Evolutionary conservation across 345 rosid genomes (phyloP).

Genomic region (Euphorbia pulcherrima): DNA sequence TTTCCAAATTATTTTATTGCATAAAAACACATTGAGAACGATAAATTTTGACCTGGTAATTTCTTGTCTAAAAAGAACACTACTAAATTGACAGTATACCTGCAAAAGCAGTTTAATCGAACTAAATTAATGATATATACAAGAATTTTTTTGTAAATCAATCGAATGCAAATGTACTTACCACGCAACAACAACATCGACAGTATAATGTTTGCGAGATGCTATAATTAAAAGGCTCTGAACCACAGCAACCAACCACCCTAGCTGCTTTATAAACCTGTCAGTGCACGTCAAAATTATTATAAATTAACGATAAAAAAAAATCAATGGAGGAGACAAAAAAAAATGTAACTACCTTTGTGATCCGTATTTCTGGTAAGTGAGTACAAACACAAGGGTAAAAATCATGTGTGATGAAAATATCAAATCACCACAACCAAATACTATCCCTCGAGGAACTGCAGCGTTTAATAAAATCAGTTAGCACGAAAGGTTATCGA

Average conservation of each 20-base stretch:
- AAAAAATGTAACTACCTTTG: slow-evolving; percentile 48
- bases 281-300: slow-evolving; percentile 9
- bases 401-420: slow-evolving; percentile 99
- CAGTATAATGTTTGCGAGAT: slow-evolving; percentile 96
- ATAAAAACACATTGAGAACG: neutral
- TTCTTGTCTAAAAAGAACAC: slow-evolving; percentile 95
- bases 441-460: slow-evolving; percentile 89
- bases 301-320: neutral
- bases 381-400: slow-evolving; percentile 81
- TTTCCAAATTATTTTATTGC: neutral
- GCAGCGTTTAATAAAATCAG: slow-evolving; percentile 34
- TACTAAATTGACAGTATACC: slow-evolving; percentile 93
- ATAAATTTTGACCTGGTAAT: slow-evolving; percentile 67
- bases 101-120: slow-evolving; percentile 25
- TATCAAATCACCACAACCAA: slow-evolving; percentile 97
- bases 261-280: slow-evolving; percentile 83
- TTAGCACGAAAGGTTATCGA: slow-evolving; percentile 17
- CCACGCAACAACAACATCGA: slow-evolving; percentile 97
- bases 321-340: neutral
- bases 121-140: slow-evolving; percentile 14
- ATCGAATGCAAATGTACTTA: slow-evolving; percentile 21
- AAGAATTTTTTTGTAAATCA: neutral
- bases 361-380: slow-evolving; percentile 94
- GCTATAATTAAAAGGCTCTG: slow-evolving; percentile 93
- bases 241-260: slow-evolving; percentile 71